Percentiles rank a stretch among this genome's conserved stretches.
phyloP scores from a whole-genome alignment of 352 stramenopile species.

The Globisporangium viniferum region DNA sequence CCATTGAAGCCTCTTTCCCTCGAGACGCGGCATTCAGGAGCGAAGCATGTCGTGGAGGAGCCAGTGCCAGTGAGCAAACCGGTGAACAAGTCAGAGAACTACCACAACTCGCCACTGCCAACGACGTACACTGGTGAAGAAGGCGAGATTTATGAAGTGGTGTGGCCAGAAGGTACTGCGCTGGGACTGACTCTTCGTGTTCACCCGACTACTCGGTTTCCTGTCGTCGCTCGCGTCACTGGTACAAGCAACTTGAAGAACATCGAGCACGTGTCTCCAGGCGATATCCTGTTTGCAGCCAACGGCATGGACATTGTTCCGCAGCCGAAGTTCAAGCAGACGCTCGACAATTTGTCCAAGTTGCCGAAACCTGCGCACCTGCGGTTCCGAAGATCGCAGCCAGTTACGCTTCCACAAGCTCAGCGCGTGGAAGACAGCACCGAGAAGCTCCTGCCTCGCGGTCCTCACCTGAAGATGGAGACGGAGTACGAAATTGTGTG shows the following conservation, averaged over 20 bases:
- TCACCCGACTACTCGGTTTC: conserved; percentile 66
- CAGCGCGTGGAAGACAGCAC: conserved; percentile 31
- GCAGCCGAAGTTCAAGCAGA: conserved; percentile 79
- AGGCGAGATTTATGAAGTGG: conserved; percentile 65
- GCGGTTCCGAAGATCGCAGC: conserved; percentile 52
- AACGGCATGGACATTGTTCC: conserved; percentile 74
- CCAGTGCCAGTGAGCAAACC: conserved; percentile 10
- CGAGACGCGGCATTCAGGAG: conserved; percentile 24
- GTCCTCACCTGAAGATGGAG: conserved; percentile 50
- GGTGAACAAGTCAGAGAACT: neutral
- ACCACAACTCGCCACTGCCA: conserved; percentile 11
- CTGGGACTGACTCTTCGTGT: conserved; percentile 65
- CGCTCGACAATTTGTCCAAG: conserved; percentile 64
- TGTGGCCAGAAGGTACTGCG: conserved; percentile 66
- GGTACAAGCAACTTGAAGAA: conserved; percentile 76
- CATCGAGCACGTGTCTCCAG: conserved; percentile 66
- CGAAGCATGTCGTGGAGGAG: conserved; percentile 18
- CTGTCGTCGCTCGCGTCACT: conserved; percentile 68
- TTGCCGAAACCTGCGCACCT: conserved; percentile 69
- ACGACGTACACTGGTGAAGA: conserved; percentile 34
- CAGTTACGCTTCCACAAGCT: conserved; percentile 20
- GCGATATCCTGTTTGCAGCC: conserved; percentile 65
- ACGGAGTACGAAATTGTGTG: conserved; percentile 83
- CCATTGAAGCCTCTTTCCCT: conserved; percentile 43
- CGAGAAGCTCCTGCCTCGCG: conserved; percentile 48